Conservation (phyloP, 176 grass and related monocot species). For the Pharus latifolius region DNA sequence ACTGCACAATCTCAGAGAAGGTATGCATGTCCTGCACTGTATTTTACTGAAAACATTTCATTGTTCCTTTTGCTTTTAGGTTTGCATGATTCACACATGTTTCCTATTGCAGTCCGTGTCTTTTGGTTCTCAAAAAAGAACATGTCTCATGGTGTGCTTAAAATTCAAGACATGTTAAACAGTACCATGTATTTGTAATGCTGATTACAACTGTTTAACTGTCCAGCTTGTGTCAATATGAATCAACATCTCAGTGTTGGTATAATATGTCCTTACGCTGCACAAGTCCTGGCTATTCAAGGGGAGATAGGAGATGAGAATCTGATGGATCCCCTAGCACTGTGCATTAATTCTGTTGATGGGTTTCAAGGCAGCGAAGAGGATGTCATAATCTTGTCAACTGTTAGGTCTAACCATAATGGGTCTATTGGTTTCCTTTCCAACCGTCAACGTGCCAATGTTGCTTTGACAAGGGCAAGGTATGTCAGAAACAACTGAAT, state of each 20-base stretch:
- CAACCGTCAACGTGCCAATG: conserved; percentile 42
- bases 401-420: conserved; percentile 51
- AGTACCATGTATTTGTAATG: too few species aligned
- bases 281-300: conserved; percentile 49
- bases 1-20: conserved; percentile 11
- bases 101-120: too few species aligned
- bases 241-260: conserved; percentile 40
- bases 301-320: conserved; percentile 10
- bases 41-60: neutral
- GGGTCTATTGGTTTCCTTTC: conserved; percentile 51
- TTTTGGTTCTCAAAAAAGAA: too few species aligned
- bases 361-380: conserved; percentile 81
- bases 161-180: too few species aligned
- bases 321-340: neutral
- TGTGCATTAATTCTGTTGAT: conserved; percentile 48
- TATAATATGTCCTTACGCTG: conserved; percentile 51
- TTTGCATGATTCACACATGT: neutral
- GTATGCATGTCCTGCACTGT: neutral
- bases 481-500: neutral
- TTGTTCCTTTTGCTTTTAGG: neutral
- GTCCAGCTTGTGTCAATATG: conserved; percentile 21
- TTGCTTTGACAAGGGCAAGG: conserved; percentile 68
- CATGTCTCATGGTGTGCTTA: too few species aligned
- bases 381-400: conserved; percentile 60
- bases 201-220: neutral